A percentile compares a stretch with the other conserved stretches of the same genome.
phyloP scores from a whole-genome alignment of 1,284 basidiomycete species.

The Schizophyllum commune region DNA sequence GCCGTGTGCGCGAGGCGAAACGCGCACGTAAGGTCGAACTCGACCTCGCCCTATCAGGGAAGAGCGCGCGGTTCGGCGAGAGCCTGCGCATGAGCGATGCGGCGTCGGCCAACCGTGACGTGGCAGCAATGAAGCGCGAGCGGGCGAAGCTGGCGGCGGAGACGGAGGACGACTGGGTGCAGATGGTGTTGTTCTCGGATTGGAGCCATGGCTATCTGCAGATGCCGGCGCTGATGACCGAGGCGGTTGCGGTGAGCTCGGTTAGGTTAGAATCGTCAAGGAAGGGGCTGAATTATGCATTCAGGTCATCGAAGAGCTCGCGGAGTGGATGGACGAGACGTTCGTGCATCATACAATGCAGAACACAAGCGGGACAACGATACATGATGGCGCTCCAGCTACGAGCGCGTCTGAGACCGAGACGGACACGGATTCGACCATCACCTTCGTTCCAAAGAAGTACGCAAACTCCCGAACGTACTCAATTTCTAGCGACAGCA shows the following conservation, averaged over 20 bases:
- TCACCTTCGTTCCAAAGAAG: constrained; percentile 65
- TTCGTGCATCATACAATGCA: constrained; percentile 40
- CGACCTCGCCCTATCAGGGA: constrained; percentile 45
- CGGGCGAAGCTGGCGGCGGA: constrained; percentile 55
- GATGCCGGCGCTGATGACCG: constrained; percentile 84
- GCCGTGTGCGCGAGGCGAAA: constrained; percentile 89
- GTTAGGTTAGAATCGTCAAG: neutral
- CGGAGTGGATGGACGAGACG: constrained; percentile 85
- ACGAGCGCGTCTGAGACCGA: constrained; percentile 42
- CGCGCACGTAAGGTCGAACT: constrained; percentile 67
- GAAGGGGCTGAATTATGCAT: constrained; percentile 1
- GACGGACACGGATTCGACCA: constrained; percentile 50
- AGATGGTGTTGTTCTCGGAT: constrained; percentile 83
- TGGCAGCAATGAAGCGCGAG: constrained; percentile 43
- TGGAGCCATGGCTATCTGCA: constrained; percentile 95
- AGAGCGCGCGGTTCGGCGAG: constrained; percentile 52
- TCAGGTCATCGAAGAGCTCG: constrained; percentile 76
- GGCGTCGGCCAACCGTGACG: constrained; percentile 16
- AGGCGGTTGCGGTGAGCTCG: constrained; percentile 57
- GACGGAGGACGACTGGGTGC: constrained; percentile 91
- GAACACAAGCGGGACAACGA: neutral
- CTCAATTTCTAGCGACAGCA: constrained; percentile 6
- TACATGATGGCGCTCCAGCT: constrained; percentile 19
- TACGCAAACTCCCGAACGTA: constrained; percentile 21
- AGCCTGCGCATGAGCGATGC: constrained; percentile 38